These are phyloP conservation scores for Saposhnikovia divaricata DNA, from an alignment of 129 eudicot species.

Conservation along the genomic window DNA sequence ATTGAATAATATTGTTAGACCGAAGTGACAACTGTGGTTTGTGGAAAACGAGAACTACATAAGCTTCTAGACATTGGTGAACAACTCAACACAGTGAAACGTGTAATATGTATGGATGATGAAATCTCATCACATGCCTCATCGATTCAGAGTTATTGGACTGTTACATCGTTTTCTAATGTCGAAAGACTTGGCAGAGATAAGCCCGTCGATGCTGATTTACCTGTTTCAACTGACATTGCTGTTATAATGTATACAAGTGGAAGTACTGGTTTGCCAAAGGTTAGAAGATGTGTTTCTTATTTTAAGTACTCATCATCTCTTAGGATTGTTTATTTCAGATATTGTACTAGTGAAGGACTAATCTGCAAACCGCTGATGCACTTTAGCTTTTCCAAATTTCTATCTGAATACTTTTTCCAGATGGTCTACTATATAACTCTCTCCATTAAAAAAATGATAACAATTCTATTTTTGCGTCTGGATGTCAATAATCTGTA, in stretches of 20 bases:
- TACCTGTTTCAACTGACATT: constrained; percentile 77
- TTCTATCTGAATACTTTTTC: not conserved
- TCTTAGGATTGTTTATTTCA: not conserved
- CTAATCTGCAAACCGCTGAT: not conserved
- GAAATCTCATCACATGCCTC: constrained; percentile 35
- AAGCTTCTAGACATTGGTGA: constrained; percentile 66
- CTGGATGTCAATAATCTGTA: not conserved
- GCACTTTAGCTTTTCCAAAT: not conserved
- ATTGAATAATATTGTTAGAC: constrained; percentile 44
- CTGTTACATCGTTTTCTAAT: constrained; percentile 53
- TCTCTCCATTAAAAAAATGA: not conserved
- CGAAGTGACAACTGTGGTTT: constrained; percentile 91
- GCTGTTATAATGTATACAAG: constrained; percentile 98
- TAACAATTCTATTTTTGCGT: not conserved
- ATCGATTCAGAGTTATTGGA: constrained; percentile 45
- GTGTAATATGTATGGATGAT: constrained; percentile 82
- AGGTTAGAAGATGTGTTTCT: constrained; percentile 40
- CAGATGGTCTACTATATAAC: not conserved
- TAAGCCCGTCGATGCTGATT: constrained; percentile 67
- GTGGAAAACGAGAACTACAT: constrained; percentile 83
- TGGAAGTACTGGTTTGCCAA: constrained; percentile 94
- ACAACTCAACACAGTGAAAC: constrained; percentile 78
- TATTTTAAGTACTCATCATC: not conserved
- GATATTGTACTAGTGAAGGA: not conserved
- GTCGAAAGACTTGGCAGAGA: constrained; percentile 66